Conservation (phyloP, 306 rosid genomes). For the Vicia sativa region DNA sequence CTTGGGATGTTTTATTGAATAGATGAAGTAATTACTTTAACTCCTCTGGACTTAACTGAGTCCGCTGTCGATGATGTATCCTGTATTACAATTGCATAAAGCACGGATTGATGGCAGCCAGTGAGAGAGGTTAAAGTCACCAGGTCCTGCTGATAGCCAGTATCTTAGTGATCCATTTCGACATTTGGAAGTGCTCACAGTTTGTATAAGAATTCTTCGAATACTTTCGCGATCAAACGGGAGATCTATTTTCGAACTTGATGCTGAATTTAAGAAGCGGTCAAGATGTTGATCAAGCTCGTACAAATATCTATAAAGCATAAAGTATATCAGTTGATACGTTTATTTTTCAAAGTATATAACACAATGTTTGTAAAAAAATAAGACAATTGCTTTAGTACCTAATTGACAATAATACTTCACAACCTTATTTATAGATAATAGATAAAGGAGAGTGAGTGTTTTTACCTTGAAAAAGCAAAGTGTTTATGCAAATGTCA, state of each 20-base stretch:
- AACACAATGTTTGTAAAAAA: too few relatives aligned
- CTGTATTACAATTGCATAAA: conserved; percentile 79
- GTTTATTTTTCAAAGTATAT: conserved; percentile 5
- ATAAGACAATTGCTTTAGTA: too few relatives aligned
- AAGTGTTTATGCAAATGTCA: too few relatives aligned
- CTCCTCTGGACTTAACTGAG: conserved; percentile 43
- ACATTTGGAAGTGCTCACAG: conserved; percentile 90
- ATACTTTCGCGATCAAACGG: conserved; percentile 66
- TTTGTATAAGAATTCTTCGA: conserved; percentile 67
- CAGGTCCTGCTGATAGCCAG: conserved; percentile 97
- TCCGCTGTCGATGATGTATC: conserved; percentile 35
- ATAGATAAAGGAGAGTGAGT: too few relatives aligned
- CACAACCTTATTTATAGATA: too few relatives aligned
- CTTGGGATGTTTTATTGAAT: conserved; percentile 72
- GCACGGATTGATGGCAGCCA: conserved; percentile 55
- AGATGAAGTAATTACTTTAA: conserved; percentile 76
- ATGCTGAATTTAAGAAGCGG: conserved; percentile 77
- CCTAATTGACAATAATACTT: too few relatives aligned
- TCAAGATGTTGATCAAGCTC: conserved; percentile 94
- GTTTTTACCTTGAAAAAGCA: too few relatives aligned
- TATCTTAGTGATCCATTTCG: conserved; percentile 78
- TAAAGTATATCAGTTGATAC: conserved; percentile 29
- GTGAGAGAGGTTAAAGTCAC: conserved; percentile 89
- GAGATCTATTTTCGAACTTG: conserved; percentile 62
- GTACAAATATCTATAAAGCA: conserved; percentile 58